Percentiles rank a stretch among this genome's conserved stretches.
These are phyloP conservation scores for Naganishia liquefaciens DNA, from an alignment of 1,284 basidiomycete genomes.

Conservation along the genomic window DNA sequence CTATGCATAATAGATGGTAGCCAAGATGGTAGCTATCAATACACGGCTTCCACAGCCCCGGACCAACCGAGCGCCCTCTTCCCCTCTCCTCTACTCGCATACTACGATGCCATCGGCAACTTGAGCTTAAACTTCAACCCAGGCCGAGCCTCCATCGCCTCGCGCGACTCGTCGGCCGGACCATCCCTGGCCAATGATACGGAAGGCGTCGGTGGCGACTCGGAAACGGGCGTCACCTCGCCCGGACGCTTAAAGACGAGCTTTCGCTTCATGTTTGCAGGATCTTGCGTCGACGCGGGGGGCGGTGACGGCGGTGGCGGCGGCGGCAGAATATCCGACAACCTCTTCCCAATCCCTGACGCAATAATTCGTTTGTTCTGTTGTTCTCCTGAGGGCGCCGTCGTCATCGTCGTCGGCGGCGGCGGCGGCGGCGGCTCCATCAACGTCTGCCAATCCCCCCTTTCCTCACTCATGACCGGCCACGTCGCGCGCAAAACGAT, in stretches of 20 bases:
- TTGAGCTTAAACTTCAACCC: slow-evolving; percentile 16
- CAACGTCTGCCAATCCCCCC: slow-evolving; percentile 27
- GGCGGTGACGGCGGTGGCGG: background rate
- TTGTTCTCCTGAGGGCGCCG: background rate
- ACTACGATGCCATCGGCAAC: background rate
- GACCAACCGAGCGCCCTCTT: no score
- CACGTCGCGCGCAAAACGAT: slow-evolving; percentile 31
- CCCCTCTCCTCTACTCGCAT: background rate
- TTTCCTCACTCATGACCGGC: slow-evolving; percentile 26
- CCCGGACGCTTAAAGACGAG: slow-evolving; percentile 13
- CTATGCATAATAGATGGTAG: no score
- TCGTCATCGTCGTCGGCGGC: no score
- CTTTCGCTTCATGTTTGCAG: background rate
- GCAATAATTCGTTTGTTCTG: background rate
- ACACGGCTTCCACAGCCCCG: no score
- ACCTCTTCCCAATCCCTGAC: slow-evolving; percentile 11
- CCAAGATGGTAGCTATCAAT: no score
- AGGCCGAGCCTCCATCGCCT: background rate
- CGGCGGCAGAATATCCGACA: slow-evolving; percentile 17
- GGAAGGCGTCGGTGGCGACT: slow-evolving; percentile 1
- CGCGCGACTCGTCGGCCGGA: background rate
- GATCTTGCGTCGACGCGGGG: background rate
- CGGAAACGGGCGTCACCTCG: slow-evolving; percentile 6
- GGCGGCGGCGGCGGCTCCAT: slow-evolving; percentile 16
- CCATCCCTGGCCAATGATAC: background rate